Base-by-base conservation (phyloP, 2,329 filamentous ascomycete species). In the Ciborinia camelliae region DNA sequence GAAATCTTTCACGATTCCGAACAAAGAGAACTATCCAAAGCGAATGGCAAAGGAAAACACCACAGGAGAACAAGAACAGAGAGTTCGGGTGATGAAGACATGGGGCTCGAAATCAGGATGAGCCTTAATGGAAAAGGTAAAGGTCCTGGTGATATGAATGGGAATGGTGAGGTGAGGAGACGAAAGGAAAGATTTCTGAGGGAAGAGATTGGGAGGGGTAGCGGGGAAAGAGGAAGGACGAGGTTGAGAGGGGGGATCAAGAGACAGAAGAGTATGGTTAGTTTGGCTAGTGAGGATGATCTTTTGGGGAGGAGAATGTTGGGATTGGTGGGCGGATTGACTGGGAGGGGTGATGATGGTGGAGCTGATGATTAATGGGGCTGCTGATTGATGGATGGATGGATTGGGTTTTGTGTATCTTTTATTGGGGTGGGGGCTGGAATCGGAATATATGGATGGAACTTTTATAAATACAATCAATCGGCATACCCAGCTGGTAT, bases 81-180 rank as follows among this genome's bases (percentile, higher is more conserved):
- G 62, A 74, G 72, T 52, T 73, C 71, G 14, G 90, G 87, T 0
- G 91, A 95, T 41, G 92, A 97, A 68, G 92, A 96, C 61, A 79
- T 81, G 26, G 90, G 91, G 4, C 76, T 97, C 12, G 93, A 97
- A 77, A 97, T 97, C 80, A 87, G 84, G 71, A 85, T 88, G 80
- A 84, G 54, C 63, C 67, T n/a, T 67, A 69, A 58, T 61, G 47
- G 30, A 69, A 73, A 66, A 35, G 39, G 62, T 4, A 45, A 43
- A n/a, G 62, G 47, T 20, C 50, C 35, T 10, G 45, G 48, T 12
- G 58, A 53, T 51, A 3, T 68, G 51, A 65, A 57, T 43, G 43
- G 47, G 26, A 76, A 65, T 63, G 41, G 64, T n/a, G 64, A 64
- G n/a, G 28, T 45, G 5, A 41, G 62, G 32, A 45, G 63, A 23